Evolutionary conservation across 768 basidiomycete genomes (phyloP).

Genomic region (Lactifluus subvellereus): DNA sequence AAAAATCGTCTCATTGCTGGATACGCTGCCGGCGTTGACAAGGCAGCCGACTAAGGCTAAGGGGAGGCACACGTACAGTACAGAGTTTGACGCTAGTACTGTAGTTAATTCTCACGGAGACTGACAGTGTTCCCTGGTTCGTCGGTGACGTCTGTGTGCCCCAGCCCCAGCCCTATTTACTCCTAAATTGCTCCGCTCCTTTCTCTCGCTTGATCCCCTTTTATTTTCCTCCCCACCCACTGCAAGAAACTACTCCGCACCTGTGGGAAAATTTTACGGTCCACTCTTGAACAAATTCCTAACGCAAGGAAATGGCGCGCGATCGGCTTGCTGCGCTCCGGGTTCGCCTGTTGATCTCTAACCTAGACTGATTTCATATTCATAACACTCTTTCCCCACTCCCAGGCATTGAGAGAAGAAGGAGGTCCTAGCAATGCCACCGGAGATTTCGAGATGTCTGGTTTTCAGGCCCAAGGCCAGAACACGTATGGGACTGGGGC

Average conservation of each 20-base stretch:
- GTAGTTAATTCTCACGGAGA: slow-evolving; percentile 9
- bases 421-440: slow-evolving; percentile 23
- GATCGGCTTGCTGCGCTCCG: slow-evolving; percentile 26
- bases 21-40: no score
- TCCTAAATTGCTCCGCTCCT: neutral
- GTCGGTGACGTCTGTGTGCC: slow-evolving; percentile 6
- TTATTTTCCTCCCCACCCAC: neutral
- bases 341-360: slow-evolving; percentile 13
- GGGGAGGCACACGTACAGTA: no score
- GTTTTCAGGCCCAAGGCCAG: slow-evolving; percentile 24
- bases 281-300: neutral
- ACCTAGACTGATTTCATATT: neutral
- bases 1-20: neutral
- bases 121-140: neutral
- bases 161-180: neutral
- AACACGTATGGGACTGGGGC: slow-evolving; percentile 24
- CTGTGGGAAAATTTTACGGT: slow-evolving; percentile 8
- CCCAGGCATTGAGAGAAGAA: slow-evolving; percentile 32
- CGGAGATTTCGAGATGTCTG: slow-evolving; percentile 31
- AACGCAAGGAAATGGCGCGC: slow-evolving; percentile 18
- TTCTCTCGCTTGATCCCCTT: neutral
- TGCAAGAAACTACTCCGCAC: neutral
- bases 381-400: neutral
- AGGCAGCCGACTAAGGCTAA: no score
- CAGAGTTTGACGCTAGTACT: no score